Evolutionary conservation across 2,329 filamentous ascomycete species (phyloP), one percentile per base, ranked within the genome.

Genomic region (Fusarium vanettenii): DNA sequence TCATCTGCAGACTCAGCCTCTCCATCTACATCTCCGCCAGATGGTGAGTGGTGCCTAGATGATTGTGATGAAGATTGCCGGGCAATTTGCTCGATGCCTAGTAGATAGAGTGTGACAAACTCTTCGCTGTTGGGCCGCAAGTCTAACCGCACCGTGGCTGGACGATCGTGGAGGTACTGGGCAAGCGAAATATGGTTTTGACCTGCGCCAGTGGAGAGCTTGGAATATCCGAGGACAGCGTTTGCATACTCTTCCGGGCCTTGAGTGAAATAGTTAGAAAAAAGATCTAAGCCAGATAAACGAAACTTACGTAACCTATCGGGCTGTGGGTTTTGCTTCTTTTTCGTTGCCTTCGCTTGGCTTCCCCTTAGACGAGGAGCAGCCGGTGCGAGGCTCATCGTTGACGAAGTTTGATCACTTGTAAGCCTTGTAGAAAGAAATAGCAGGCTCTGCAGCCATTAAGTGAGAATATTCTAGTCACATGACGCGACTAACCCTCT

Each of bases 11-110:
- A 50, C 22, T 50, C 45, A 0, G 16, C 20, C 10, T 48, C 43
- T 25, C 45, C 22, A 27, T 48, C 43, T 25, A 22, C 22, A 27
- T 50, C 45, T 27, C 45, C 45, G 16, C 27, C 45, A 4, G 45
- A 50, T 0, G 22, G 22, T 0, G 22, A 27, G 3, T 25, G 22
- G 0, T 45, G 41, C 41, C 41, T 45, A 20, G 45, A 27, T 0
- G 45, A 50, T 6, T 27, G 45, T 2, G 22, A 50, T 0, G 45
- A 50, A 7, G 45, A 50, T 4, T 5, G 22, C 1, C 22, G 2
- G 4, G 1, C 5, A 14, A 10, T 6, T 18, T 50, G 45, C 5
- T 27, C 45, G 5, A 25, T 27, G 2, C 22, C 22, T 0, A 50
- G 4, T 0, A 14, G 45, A 18, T 50, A 50, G 4, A 50, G 45